Evolutionary conservation across 331 rosid genomes (phyloP).

Genomic region (Malus hybrid): DNA sequence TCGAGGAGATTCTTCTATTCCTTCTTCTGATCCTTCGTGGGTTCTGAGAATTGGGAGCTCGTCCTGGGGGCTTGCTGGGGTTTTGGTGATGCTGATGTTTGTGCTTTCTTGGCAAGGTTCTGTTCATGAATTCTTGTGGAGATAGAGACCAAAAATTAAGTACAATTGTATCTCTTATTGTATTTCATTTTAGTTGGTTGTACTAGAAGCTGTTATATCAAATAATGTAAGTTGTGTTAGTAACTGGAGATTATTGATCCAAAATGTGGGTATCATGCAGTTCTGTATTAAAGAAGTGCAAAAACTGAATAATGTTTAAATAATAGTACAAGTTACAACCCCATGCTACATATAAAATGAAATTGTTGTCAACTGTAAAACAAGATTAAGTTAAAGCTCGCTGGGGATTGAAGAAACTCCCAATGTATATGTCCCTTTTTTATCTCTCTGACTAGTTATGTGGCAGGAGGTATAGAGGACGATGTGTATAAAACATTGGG

Average conservation of each 20-base stretch:
- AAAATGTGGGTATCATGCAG: not conserved
- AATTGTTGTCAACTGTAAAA: not conserved
- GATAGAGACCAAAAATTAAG: constrained; percentile 15
- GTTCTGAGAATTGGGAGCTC: constrained; percentile 72
- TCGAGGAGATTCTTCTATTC: constrained; percentile 26
- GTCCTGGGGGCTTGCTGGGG: constrained; percentile 68
- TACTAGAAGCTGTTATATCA: not conserved
- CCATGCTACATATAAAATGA: not conserved
- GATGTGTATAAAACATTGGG: too few relatives aligned
- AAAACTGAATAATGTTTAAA: not conserved
- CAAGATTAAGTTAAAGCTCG: not conserved
- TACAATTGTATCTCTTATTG: not conserved
- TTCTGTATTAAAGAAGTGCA: not conserved
- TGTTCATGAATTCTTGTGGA: constrained; percentile 61
- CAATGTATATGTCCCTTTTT: too few relatives aligned
- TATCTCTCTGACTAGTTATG: too few relatives aligned
- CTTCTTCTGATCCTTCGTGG: constrained; percentile 64
- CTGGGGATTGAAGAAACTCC: not conserved
- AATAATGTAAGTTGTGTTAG: constrained; percentile 1
- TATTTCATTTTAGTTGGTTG: not conserved
- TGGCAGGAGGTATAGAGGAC: too few relatives aligned
- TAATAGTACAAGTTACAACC: not conserved
- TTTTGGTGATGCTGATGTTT: constrained; percentile 57
- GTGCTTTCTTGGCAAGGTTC: constrained; percentile 72
- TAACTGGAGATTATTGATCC: not conserved